Percentiles rank a stretch among this genome's conserved stretches.
These are phyloP conservation scores for Fusarium ramigenum DNA, from an alignment of 2,329 filamentous ascomycete genomes.

Conservation along the genomic window DNA sequence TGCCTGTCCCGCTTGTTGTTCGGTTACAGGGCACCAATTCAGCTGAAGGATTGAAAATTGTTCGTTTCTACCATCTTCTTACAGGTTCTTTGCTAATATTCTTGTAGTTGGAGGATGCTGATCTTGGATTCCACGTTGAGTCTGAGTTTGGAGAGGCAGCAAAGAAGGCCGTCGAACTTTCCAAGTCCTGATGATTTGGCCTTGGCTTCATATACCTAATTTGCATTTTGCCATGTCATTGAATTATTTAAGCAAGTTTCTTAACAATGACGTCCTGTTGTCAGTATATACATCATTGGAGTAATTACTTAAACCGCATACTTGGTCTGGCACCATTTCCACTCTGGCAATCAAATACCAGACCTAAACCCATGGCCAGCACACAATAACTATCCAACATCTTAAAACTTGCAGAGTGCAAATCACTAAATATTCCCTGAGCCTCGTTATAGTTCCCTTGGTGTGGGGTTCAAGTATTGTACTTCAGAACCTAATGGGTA, in stretches of 20 bases:
- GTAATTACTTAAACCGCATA: background rate
- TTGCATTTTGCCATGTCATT: rapidly evolving
- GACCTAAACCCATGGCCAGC: background rate
- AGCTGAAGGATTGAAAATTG: background rate
- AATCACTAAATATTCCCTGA: background rate
- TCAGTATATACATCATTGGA: rapidly evolving
- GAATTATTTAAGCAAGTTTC: rapidly evolving
- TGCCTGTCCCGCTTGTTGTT: constrained; percentile 4
- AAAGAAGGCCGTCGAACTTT: background rate
- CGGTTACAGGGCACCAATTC: background rate
- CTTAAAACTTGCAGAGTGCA: background rate
- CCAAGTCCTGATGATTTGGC: background rate
- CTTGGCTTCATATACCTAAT: background rate
- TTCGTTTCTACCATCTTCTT: rapidly evolving
- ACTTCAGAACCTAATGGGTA: too few species aligned
- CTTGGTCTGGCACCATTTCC: background rate
- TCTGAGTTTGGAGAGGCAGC: background rate
- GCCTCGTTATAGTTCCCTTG: background rate
- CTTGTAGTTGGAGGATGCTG: background rate
- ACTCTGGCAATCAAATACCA: rapidly evolving
- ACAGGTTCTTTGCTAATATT: background rate
- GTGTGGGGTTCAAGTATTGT: too few species aligned
- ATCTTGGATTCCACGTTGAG: background rate
- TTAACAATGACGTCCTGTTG: rapidly evolving
- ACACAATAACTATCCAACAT: background rate